A percentile compares a stretch with the other conserved stretches of the same genome.
phyloP scores from a whole-genome alignment of 2,329 filamentous ascomycete genomes.

The Aspergillus piperis region DNA sequence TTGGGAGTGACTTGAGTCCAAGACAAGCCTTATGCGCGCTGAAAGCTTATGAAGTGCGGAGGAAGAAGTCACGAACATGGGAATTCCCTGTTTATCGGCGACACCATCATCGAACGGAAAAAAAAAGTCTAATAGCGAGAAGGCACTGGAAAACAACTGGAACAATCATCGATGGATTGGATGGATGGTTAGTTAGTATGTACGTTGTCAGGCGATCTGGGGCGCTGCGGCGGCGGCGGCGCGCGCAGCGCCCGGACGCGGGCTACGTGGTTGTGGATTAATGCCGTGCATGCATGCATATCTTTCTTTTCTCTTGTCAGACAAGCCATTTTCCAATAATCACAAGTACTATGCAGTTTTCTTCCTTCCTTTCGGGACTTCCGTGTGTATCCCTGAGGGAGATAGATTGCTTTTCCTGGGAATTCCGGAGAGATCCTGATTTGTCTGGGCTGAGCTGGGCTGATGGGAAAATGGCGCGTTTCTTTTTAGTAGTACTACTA shows the following conservation, averaged over 20 bases:
- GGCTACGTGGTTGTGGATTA: constrained; percentile 5
- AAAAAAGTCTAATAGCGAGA: neutral
- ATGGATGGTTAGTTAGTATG: neutral
- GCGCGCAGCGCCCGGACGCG: neutral
- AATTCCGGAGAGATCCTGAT: neutral
- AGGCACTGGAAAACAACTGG: neutral
- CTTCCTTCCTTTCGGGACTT: neutral
- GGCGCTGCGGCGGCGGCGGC: neutral
- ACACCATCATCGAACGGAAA: neutral
- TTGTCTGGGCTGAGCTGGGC: too few relatives aligned
- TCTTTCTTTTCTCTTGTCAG: neutral
- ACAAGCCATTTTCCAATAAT: neutral
- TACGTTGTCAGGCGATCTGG: constrained; percentile 4
- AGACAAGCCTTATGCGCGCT: constrained; percentile 15
- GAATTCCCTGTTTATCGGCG: constrained; percentile 2
- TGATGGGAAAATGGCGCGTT: neutral
- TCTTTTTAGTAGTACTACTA: neutral
- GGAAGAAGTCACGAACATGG: constrained; percentile 1
- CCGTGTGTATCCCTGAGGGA: neutral
- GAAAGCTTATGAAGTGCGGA: constrained; percentile 9
- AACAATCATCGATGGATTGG: too few relatives aligned
- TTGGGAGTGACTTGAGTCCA: neutral
- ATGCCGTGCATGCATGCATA: constrained; percentile 16
- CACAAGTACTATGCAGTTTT: neutral
- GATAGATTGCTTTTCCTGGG: neutral